Percentiles rank a stretch among this genome's conserved stretches.
Evolutionary conservation across 2,329 filamentous ascomycete species (phyloP).

Genomic region (Talaromyces sp.): DNA sequence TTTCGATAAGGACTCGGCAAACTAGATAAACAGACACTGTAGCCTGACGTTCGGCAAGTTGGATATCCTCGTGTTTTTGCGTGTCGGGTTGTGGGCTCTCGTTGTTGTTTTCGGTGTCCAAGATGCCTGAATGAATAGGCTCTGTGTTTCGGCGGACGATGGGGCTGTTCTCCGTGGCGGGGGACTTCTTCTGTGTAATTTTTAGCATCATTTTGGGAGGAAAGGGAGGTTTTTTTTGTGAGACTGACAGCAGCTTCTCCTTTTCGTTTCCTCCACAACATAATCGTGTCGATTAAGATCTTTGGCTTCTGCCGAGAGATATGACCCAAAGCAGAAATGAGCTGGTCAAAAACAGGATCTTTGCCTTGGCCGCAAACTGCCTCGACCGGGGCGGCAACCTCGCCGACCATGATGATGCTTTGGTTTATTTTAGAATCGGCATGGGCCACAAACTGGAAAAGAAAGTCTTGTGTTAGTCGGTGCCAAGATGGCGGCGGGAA

Average conservation of each 20-base stretch:
- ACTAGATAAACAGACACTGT: slow-evolving; percentile 95
- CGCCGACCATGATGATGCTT: slow-evolving; percentile 73
- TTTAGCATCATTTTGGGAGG: slow-evolving; percentile 5
- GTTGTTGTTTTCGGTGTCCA: slow-evolving; percentile 25
- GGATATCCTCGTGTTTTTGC: slow-evolving; percentile 62
- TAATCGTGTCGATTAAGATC: slow-evolving; percentile 91
- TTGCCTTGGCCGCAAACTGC: slow-evolving; percentile 84
- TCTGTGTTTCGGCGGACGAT: slow-evolving; percentile 71
- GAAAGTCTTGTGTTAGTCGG: background rate
- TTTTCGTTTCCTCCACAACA: slow-evolving; percentile 96
- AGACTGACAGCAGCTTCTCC: slow-evolving; percentile 78
- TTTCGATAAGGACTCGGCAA: slow-evolving; percentile 87
- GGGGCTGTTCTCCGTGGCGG: slow-evolving; percentile 36
- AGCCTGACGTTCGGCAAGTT: slow-evolving; percentile 79
- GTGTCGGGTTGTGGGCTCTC: slow-evolving; percentile 23
- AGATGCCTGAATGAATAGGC: slow-evolving; percentile 49
- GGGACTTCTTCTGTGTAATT: slow-evolving; percentile 21
- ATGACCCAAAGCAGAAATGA: slow-evolving; percentile 87
- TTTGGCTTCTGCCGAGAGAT: slow-evolving; percentile 93
- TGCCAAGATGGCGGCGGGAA: background rate
- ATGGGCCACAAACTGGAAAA: slow-evolving; percentile 73
- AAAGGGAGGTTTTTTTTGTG: slow-evolving; percentile 22
- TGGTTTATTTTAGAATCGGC: slow-evolving; percentile 95
- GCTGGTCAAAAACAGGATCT: slow-evolving; percentile 85
- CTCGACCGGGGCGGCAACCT: slow-evolving; percentile 80